Conservation (phyloP, 192 early-diverging fungal genomes). For the Phlyctochytrium planicorne region DNA sequence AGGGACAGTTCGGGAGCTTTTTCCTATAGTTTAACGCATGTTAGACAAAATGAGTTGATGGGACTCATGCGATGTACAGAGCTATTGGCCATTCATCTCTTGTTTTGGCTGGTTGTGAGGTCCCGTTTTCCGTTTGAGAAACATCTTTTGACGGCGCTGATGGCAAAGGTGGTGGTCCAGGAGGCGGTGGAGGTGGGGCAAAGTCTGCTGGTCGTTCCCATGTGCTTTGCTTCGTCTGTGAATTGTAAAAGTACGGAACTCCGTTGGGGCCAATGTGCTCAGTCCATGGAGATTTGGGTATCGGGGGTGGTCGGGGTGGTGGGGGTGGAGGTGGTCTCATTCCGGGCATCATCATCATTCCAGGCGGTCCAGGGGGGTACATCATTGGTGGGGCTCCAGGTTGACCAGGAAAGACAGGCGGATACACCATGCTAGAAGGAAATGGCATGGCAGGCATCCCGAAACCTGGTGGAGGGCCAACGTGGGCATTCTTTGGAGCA, state of each 20-base stretch:
- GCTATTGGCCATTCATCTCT: too few species aligned
- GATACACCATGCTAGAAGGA: neutral
- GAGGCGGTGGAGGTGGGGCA: neutral
- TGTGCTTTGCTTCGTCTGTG: slow-evolving; percentile 63
- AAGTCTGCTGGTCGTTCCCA: slow-evolving; percentile 51
- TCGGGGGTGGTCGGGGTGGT: slow-evolving; percentile 16
- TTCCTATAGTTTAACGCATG: slow-evolving; percentile 37
- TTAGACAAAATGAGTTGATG: neutral
- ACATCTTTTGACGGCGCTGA: too few species aligned
- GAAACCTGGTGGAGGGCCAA: neutral
- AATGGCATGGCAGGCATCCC: neutral
- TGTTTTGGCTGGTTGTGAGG: too few species aligned
- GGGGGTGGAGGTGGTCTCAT: slow-evolving; percentile 17
- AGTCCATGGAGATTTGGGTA: slow-evolving; percentile 20
- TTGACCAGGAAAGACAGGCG: neutral
- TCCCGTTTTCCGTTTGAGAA: too few species aligned
- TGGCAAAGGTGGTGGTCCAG: neutral
- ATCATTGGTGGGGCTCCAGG: slow-evolving; percentile 3
- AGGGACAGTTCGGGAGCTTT: slow-evolving; percentile 64
- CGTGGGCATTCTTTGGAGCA: neutral
- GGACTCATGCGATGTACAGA: neutral
- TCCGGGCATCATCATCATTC: neutral
- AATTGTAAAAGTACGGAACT: slow-evolving; percentile 73
- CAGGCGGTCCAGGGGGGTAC: slow-evolving; percentile 5
- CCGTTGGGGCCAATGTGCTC: slow-evolving; percentile 53